Evolutionary conservation across 345 rosid genomes (phyloP).

Genomic region (Gossypium stocksii): DNA sequence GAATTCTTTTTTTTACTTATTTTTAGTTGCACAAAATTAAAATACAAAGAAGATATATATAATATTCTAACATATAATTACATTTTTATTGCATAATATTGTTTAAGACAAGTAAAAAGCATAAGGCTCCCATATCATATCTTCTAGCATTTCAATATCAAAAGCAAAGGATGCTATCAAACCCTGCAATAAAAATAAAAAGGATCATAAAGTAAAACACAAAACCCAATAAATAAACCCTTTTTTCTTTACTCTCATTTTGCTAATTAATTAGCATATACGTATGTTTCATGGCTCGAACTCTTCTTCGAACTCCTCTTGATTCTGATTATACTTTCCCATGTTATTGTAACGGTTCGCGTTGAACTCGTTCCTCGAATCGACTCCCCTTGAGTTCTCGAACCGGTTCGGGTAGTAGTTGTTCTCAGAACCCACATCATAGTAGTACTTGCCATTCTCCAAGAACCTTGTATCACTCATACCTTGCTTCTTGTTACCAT

Average conservation of each 20-base stretch:
- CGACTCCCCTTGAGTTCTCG: slow-evolving; percentile 14
- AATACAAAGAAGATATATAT: not conserved
- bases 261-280: not conserved
- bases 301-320: slow-evolving; percentile 13
- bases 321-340: slow-evolving; percentile 19
- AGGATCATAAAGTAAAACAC: not conserved
- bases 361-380: slow-evolving; percentile 30
- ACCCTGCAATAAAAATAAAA: not conserved
- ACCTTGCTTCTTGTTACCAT: slow-evolving; percentile 29
- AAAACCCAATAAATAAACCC: slow-evolving; percentile 2
- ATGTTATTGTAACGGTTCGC: slow-evolving; percentile 18
- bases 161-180: not conserved
- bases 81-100: slow-evolving; percentile 10
- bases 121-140: slow-evolving; percentile 1
- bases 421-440: slow-evolving; percentile 8
- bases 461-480: slow-evolving; percentile 47
- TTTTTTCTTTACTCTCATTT: not conserved
- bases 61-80: not conserved
- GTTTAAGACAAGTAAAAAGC: not conserved
- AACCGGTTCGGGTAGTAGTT: slow-evolving; percentile 10
- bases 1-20: rapidly evolving
- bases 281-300: slow-evolving; percentile 13
- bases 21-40: too few relatives aligned
- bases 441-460: slow-evolving; percentile 37
- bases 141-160: not conserved